Evolutionary conservation across 352 stramenopile species (phyloP).

Genomic region (Globisporangium perplexum): DNA sequence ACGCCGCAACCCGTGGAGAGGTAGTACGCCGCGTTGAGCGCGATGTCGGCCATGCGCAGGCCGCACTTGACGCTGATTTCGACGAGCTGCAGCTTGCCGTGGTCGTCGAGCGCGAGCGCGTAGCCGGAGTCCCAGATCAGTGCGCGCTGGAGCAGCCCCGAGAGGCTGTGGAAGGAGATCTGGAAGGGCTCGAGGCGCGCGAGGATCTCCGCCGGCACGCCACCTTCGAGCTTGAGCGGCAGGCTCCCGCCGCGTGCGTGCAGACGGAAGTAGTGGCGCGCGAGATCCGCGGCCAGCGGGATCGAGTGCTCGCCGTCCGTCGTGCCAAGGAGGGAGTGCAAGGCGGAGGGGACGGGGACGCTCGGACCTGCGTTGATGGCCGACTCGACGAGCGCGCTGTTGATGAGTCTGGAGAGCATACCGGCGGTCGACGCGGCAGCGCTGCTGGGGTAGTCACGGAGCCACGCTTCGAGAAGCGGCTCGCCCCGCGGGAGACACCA

Average conservation of each 20-base stretch:
- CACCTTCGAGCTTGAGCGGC: slow-evolving; percentile 9
- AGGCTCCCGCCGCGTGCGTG: background rate
- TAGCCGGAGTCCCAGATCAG: slow-evolving; percentile 47
- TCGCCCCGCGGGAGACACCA: slow-evolving; percentile 2
- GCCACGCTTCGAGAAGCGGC: background rate
- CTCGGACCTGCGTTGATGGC: background rate
- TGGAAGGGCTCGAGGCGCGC: slow-evolving; percentile 4
- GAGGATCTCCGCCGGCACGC: slow-evolving; percentile 31
- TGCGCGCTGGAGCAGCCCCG: slow-evolving; percentile 34
- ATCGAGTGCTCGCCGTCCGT: background rate
- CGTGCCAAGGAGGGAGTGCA: background rate
- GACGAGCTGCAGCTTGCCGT: slow-evolving; percentile 11
- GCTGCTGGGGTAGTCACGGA: background rate
- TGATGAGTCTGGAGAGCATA: slow-evolving; percentile 1
- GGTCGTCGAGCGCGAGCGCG: slow-evolving; percentile 8
- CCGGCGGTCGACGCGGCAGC: no score
- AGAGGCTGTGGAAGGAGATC: slow-evolving; percentile 17
- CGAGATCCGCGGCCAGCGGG: background rate
- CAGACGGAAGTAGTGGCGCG: slow-evolving; percentile 5
- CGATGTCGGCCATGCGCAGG: slow-evolving; percentile 12
- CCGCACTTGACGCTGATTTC: slow-evolving; percentile 22
- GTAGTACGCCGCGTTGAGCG: slow-evolving; percentile 7
- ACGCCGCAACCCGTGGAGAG: slow-evolving; percentile 8
- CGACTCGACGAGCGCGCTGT: slow-evolving; percentile 5
- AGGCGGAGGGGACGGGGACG: background rate